Conservation (phyloP, 495 filamentous ascomycete species). For the Trichoderma erinaceum region DNA sequence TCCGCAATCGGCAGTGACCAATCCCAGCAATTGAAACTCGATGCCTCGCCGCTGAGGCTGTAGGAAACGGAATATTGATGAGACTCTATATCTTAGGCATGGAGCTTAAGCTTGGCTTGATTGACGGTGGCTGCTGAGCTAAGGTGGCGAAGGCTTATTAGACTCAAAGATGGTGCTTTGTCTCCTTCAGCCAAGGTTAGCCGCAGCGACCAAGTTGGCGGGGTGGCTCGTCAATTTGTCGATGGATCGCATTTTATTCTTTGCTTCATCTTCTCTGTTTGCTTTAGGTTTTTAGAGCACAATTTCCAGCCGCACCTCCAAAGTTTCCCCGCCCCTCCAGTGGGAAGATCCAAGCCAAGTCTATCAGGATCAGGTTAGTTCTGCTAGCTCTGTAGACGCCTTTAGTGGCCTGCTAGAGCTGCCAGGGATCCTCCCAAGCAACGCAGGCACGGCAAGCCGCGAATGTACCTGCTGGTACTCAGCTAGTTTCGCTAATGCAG, state of each 20-base stretch:
- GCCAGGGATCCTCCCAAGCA: slow-evolving; percentile 1
- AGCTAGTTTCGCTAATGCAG: slow-evolving; percentile 11
- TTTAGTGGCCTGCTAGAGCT: not conserved
- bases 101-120: not conserved
- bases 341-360: not conserved
- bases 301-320: slow-evolving; percentile 11
- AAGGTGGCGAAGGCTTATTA: slow-evolving; percentile 12
- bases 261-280: not conserved
- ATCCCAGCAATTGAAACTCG: not conserved
- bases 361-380: not conserved
- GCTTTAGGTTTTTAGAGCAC: not conserved
- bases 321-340: slow-evolving; percentile 10
- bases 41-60: not conserved
- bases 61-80: not conserved
- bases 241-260: not conserved
- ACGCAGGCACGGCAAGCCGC: slow-evolving; percentile 6
- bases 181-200: not conserved
- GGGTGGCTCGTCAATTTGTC: not conserved
- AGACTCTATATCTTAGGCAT: not conserved
- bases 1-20: slow-evolving; percentile 2
- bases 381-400: not conserved
- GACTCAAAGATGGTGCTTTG: not conserved
- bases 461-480: slow-evolving; percentile 9
- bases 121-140: slow-evolving; percentile 6
- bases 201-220: not conserved